Base-by-base conservation (phyloP, 805 yeast genomes). In the Yamadazyma kitorensis region DNA sequence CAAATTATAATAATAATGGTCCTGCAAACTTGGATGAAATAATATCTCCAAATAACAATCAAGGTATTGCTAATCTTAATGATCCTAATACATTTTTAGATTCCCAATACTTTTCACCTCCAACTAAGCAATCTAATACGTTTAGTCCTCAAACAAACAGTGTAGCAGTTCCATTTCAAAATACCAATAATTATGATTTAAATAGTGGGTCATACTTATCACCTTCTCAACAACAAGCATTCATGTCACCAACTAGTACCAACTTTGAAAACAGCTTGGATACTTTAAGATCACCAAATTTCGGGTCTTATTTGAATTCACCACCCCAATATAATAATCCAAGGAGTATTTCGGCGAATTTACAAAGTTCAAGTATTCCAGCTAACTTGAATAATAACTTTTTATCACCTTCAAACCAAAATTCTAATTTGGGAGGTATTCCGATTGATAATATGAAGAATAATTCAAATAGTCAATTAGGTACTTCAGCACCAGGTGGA, bases 91-190 rank as follows among this genome's bases (percentile, higher is more conserved):
- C 47, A 31, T 62, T 62, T 29, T 39, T 59, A 17, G 58, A 60
- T 24, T 54, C 69, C 5, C 68, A 63, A 38, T 67, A 65, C 43
- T 68, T 68, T 33, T 63, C 70, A 4, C 73, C 73, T 3, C 55
- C 60, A 8, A 49, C 53, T 9, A 50, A 54, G 22, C 40, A 44
- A 24, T 31, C 42, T n/a, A 51, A 53, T 37, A 36, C 61, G 3
- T 54, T 55, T 41, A 60, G 64, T 39, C 68, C 70, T 12, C 33
- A 45, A 22, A 57, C 55, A 24, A 63, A 58, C 6, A 53, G 65
- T 28, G 49, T 61, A 28, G 56, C 61, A 32, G 50, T 58, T 2
- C 57, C 61, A 11, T 48, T 33, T 14, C 40, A 36, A 31, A 30
- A 22, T 15, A 34, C 49, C 8, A 44, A 36, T 36, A 41, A 44